A percentile compares a stretch with the other conserved stretches of the same genome.
Evolutionary conservation across 2,329 filamentous ascomycete genomes (phyloP).

Genomic region (Aspergillus proliferans): DNA sequence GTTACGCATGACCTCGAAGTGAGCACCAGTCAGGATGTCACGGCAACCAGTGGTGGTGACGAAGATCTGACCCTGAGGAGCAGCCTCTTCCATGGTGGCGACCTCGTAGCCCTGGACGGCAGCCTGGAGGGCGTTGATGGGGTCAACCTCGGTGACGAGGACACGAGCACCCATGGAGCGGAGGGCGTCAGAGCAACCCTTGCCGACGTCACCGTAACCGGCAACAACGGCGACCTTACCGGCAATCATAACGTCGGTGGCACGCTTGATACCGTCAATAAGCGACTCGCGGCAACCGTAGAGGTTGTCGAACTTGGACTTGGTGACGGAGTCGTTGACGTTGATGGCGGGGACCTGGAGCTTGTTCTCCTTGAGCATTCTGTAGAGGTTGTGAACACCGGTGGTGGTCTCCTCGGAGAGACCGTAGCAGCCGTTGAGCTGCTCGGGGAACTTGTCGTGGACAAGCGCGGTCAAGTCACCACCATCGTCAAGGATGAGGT

Average conservation of each 20-base stretch:
- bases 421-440: slow-evolving; percentile 97
- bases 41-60: slow-evolving; percentile 99
- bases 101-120: slow-evolving; percentile 97
- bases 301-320: slow-evolving; percentile 99
- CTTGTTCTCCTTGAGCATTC: slow-evolving; percentile 85
- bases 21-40: slow-evolving; percentile 85
- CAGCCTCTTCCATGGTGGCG: slow-evolving; percentile 95
- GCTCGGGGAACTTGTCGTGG: slow-evolving; percentile 96
- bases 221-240: slow-evolving; percentile 97
- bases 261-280: slow-evolving; percentile 99
- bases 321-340: slow-evolving; percentile 99
- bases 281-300: slow-evolving; percentile 99
- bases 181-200: slow-evolving; percentile 94
- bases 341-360: slow-evolving; percentile 96
- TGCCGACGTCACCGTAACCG: slow-evolving; percentile 97
- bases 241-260: slow-evolving; percentile 99
- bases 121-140: slow-evolving; percentile 99
- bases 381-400: slow-evolving; percentile 98
- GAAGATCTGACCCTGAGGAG: slow-evolving; percentile 86
- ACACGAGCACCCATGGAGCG: slow-evolving; percentile 96
- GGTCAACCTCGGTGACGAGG: slow-evolving; percentile 93
- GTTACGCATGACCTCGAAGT: slow-evolving; percentile 95
- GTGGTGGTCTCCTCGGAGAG: slow-evolving; percentile 99
- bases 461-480: slow-evolving; percentile 94
- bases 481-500: slow-evolving; percentile 98